Evolutionary conservation across 2,329 filamentous ascomycete genomes (phyloP).

Genomic region (Fusarium domesticum): DNA sequence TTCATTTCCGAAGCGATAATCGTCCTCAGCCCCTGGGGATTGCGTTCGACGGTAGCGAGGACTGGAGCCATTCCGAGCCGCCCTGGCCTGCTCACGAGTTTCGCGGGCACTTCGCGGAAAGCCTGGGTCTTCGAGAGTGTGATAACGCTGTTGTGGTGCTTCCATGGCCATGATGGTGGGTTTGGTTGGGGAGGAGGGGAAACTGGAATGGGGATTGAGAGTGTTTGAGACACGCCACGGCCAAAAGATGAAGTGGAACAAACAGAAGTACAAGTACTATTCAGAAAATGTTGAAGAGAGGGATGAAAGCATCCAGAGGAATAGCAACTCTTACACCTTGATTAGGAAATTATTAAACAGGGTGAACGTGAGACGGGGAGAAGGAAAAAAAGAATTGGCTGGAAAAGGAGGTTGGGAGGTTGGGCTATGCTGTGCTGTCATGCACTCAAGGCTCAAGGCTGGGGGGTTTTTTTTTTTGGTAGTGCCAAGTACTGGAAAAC

Average conservation of each 20-base stretch:
- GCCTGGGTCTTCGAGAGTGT: constrained; percentile 18
- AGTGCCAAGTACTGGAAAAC: neutral
- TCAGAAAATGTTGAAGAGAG: neutral
- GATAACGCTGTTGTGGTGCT: constrained; percentile 15
- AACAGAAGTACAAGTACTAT: neutral
- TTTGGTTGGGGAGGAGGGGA: neutral
- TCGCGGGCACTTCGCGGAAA: constrained; percentile 27
- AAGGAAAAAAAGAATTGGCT: neutral
- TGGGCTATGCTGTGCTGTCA: neutral
- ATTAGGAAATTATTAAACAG: too few relatives aligned
- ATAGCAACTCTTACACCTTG: too few relatives aligned
- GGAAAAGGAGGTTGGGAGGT: neutral
- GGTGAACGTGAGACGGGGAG: too few relatives aligned
- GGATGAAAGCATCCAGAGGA: too few relatives aligned
- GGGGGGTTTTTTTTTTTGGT: too few relatives aligned
- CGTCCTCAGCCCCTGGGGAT: constrained; percentile 25
- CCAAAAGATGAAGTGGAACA: neutral
- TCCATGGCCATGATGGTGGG: constrained; percentile 19
- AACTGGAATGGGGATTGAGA: neutral
- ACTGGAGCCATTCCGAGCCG: constrained; percentile 23
- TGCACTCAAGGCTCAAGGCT: too few relatives aligned
- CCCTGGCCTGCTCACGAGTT: constrained; percentile 24
- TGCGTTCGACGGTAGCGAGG: constrained; percentile 26
- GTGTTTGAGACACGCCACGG: neutral
- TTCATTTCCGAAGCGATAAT: constrained; percentile 24